phyloP scores from a whole-genome alignment of 2,329 filamentous ascomycete genomes.

The Teratosphaeria zuluensis region DNA sequence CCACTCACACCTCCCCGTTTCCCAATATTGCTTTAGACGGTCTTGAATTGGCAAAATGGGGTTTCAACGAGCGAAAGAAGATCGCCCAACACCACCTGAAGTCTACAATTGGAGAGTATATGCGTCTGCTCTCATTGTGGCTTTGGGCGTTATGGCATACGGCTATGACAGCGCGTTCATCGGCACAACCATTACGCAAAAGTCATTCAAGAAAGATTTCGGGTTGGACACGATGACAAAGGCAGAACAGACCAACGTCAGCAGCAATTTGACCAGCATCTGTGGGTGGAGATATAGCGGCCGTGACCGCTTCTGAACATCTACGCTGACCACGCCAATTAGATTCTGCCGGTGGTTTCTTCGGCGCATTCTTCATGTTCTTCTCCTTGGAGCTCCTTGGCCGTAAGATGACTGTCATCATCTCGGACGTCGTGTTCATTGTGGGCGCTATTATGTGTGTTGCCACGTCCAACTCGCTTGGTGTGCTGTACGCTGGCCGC shows the following conservation, averaged over 20 bases:
- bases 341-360: conserved; percentile 43
- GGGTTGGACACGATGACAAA: conserved; percentile 25
- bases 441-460: conserved; percentile 38
- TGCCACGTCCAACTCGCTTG: conserved; percentile 32
- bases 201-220: conserved; percentile 40
- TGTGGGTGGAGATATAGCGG: conserved; percentile 6
- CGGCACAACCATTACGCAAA: conserved; percentile 44
- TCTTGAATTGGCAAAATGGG: conserved; percentile 21
- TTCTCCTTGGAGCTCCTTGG: conserved; percentile 38
- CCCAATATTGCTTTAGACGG: neutral
- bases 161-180: conserved; percentile 48
- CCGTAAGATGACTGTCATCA: conserved; percentile 42
- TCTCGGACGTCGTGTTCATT: conserved; percentile 37
- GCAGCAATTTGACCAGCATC: conserved; percentile 41
- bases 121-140: conserved; percentile 38
- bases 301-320: neutral
- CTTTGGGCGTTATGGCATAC: conserved; percentile 38
- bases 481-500: conserved; percentile 35
- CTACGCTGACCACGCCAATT: conserved; percentile 13
- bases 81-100: conserved; percentile 46
- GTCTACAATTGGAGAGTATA: conserved; percentile 48
- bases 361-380: conserved; percentile 43
- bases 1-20: too few relatives aligned
- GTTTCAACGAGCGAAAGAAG: conserved; percentile 42
- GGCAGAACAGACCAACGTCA: conserved; percentile 30